Conservation (phyloP, 306 rosid genomes). For the Hippophae rhamnoides region DNA sequence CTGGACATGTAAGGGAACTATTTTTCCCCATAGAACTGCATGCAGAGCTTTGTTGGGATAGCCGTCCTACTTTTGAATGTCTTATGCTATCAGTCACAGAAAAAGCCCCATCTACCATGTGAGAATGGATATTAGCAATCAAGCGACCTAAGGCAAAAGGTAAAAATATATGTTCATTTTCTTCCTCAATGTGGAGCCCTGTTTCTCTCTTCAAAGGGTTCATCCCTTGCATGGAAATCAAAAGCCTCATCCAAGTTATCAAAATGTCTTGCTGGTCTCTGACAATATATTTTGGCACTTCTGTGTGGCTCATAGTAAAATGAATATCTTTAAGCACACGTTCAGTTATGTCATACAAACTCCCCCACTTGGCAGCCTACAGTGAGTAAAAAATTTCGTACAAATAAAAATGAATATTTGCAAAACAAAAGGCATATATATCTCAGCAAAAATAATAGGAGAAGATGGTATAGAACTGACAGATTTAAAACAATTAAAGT, state of each 20-base stretch:
- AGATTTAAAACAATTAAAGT: too few species aligned
- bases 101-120: constrained; percentile 83
- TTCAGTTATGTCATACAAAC: constrained; percentile 53
- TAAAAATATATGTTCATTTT: constrained; percentile 56
- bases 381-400: constrained; percentile 7
- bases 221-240: constrained; percentile 87
- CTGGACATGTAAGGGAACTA: constrained; percentile 29
- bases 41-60: constrained; percentile 73
- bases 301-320: constrained; percentile 82
- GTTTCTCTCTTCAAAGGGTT: constrained; percentile 84
- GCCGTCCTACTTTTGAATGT: constrained; percentile 75
- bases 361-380: constrained; percentile 62
- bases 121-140: constrained; percentile 67
- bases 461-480: too few species aligned
- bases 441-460: too few species aligned
- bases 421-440: background rate
- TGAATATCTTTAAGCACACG: constrained; percentile 90
- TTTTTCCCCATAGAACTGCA: constrained; percentile 34
- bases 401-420: background rate
- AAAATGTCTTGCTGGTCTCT: constrained; percentile 67
- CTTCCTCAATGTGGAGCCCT: constrained; percentile 78
- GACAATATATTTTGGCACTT: constrained; percentile 63
- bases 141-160: constrained; percentile 68
- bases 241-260: constrained; percentile 76
- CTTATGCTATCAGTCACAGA: constrained; percentile 43